Base-by-base conservation (phyloP, 345 rosid genomes). In the Lagerstroemia speciosa region DNA sequence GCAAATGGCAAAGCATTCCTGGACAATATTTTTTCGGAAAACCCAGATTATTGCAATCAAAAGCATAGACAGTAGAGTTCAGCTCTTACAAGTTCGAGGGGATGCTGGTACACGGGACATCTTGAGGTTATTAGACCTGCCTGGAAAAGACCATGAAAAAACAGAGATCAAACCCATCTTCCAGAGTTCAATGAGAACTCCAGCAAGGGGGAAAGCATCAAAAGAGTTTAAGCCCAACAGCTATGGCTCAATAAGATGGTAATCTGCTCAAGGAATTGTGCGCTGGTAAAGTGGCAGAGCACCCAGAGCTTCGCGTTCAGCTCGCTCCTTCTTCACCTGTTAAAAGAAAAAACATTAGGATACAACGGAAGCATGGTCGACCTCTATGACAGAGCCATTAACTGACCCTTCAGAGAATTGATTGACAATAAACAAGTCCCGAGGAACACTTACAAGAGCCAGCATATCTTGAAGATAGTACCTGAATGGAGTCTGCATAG, bases 401-500 rank as follows among this genome's bases (percentile, higher is more conserved):
- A 20, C 27, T 17, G 27, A 3, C 20, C 12, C 36, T 31, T 19
- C 26, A 64, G 45, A 32, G 26, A n/a, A 40, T 6, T 20, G 1
- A 64, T 36, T 64, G 27, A 64, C 16, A 40, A 24, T 11, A 65
- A 64, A 38, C 27, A 12, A 45, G 63, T 53, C 40, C 34, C 8
- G 31, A 1, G 46, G 61, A 70, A 5, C 46, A 87, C 98, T 92
- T 89, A 95, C 99, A 68, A 95, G 89, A 71, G 91, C 78, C 68
- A 95, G 79, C 97, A 95, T 92, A 16, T 90, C 92, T 64, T 92
- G 90, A 69, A 95, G 96, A 79, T 90, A 92, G 80, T 79, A 71
- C 78, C 99, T 86, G 75, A 95, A 95, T 30, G 98, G 99, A n/a
- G 99, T 92, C 62, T 95, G 99, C 92, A 77, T 67, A 4, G 85